Percentiles rank a stretch among this genome's conserved stretches.
These are phyloP conservation scores for Tremellales sp. DNA, from an alignment of 1,284 basidiomycete species.

Conservation along the genomic window DNA sequence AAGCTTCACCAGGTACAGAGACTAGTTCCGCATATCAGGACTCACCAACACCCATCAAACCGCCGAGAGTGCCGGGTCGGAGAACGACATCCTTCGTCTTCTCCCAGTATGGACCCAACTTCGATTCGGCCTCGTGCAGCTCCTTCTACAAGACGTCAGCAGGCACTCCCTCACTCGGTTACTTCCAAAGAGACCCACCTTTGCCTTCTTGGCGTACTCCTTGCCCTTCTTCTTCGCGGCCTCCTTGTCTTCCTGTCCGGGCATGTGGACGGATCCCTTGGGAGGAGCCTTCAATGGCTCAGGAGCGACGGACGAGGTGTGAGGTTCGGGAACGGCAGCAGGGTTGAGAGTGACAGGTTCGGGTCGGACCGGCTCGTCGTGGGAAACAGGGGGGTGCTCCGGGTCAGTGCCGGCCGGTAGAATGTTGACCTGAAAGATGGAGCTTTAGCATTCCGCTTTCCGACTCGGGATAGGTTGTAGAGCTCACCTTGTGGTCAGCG, in stretches of 20 bases:
- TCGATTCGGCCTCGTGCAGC: slow-evolving; percentile 55
- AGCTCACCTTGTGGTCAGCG: slow-evolving; percentile 29
- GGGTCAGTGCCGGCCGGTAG: slow-evolving; percentile 36
- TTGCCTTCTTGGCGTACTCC: slow-evolving; percentile 52
- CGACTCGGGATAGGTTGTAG: neutral
- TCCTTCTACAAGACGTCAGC: slow-evolving; percentile 45
- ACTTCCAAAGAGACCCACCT: slow-evolving; percentile 39
- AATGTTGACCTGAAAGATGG: slow-evolving; percentile 29
- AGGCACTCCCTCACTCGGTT: slow-evolving; percentile 12
- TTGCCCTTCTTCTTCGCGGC: slow-evolving; percentile 37
- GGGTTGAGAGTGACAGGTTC: slow-evolving; percentile 24
- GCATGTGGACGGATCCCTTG: slow-evolving; percentile 20
- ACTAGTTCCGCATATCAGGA: neutral
- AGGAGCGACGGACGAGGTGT: slow-evolving; percentile 25
- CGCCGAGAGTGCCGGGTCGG: slow-evolving; percentile 66
- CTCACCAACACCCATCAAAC: slow-evolving; percentile 65
- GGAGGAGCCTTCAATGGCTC: slow-evolving; percentile 29
- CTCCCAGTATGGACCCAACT: slow-evolving; percentile 57
- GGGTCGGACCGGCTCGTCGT: slow-evolving; percentile 9
- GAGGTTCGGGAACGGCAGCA: slow-evolving; percentile 22
- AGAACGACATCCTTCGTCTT: slow-evolving; percentile 60
- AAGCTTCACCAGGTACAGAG: neutral
- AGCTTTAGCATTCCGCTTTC: neutral
- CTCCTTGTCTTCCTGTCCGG: slow-evolving; percentile 23
- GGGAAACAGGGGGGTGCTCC: slow-evolving; percentile 27